A percentile compares a stretch with the other conserved stretches of the same genome.
These are phyloP conservation scores for Penicillium paneum DNA, from an alignment of 2,329 filamentous ascomycete species.

Conservation along the genomic window DNA sequence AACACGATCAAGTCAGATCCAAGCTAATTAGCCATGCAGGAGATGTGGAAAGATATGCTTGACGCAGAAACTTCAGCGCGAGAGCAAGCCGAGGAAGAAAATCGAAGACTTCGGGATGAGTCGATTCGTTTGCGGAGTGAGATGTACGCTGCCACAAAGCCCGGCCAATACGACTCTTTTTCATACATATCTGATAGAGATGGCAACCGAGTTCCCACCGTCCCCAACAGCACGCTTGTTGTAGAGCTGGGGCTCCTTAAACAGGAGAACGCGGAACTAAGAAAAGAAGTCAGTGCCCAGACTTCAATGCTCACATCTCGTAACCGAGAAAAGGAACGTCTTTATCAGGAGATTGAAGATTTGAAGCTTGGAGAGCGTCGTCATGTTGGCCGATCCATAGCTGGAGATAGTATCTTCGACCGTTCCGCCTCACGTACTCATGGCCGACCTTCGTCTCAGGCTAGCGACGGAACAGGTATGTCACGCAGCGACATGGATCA, in stretches of 20 bases:
- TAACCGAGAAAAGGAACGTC: slow-evolving; percentile 87
- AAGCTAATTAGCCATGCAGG: slow-evolving; percentile 44
- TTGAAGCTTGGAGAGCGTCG: slow-evolving; percentile 83
- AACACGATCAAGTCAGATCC: not conserved
- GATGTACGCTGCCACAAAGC: slow-evolving; percentile 27
- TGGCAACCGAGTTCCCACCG: slow-evolving; percentile 45
- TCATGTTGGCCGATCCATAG: slow-evolving; percentile 55
- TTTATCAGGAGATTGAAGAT: slow-evolving; percentile 97
- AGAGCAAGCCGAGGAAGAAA: slow-evolving; percentile 88
- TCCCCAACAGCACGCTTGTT: slow-evolving; percentile 66
- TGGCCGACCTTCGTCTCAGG: slow-evolving; percentile 69
- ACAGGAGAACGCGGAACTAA: slow-evolving; percentile 87
- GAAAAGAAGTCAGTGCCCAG: slow-evolving; percentile 89
- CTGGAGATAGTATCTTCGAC: slow-evolving; percentile 87
- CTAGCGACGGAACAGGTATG: slow-evolving; percentile 61
- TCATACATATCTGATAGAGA: slow-evolving; percentile 43
- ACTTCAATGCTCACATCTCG: slow-evolving; percentile 96
- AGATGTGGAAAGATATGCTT: slow-evolving; percentile 92
- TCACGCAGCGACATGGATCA: slow-evolving; percentile 72
- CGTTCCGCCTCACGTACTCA: slow-evolving; percentile 86
- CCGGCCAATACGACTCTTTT: slow-evolving; percentile 27
- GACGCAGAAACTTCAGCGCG: slow-evolving; percentile 86
- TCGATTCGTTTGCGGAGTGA: slow-evolving; percentile 64
- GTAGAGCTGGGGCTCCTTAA: slow-evolving; percentile 82
- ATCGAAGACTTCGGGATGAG: slow-evolving; percentile 78